Base-by-base conservation (phyloP, 176 grass and related monocot genomes). In the Aegilops longissima region DNA sequence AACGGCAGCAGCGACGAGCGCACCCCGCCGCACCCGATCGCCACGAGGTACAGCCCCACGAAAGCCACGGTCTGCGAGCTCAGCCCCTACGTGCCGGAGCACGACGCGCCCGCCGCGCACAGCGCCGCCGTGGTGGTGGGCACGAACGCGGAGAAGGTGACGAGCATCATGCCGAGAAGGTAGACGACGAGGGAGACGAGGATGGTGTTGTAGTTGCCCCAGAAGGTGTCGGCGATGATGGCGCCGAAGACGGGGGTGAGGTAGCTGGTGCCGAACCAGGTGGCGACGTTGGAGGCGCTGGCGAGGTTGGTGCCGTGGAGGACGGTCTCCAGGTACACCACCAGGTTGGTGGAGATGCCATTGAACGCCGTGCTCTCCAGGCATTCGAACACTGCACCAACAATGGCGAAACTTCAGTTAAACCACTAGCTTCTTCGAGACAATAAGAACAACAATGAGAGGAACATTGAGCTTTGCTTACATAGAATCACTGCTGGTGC, bases 121-220 rank as follows among this genome's bases (percentile, higher is more conserved):
- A 54, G 51, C 16, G 51, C 51, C 16, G 51, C 51, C 51, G 51
- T 54, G 51, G 51, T 30, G 0, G 64, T 27, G 12, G 63, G 63
- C 64, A 66, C 0, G 64, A 66, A 31, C 0, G 64, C 64, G 13
- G 64, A 66, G 27, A 66, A 66, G 27, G 64, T 66, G 64, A 66
- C 64, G 25, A 66, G 64, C 64, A 66, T 27, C 64, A 66, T 66
- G 5, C 64, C 64, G 12, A 66, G 64, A 1, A 66, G 64, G 64
- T 66, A 66, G 64, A 66, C 64, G 64, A 14, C 27, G 64, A 66
- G 64, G 64, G 27, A 66, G 64, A 66, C 64, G 27, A 66, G 64
- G 64, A 66, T 66, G 64, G 27, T 66, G 27, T 66, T 66, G 64
- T 66, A 66, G 64, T 66, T 66, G 64, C 64, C 64, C 64, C 64